phyloP scores from a whole-genome alignment of 2,329 filamentous ascomycete genomes.

The Mycosphaerella arachidis region DNA sequence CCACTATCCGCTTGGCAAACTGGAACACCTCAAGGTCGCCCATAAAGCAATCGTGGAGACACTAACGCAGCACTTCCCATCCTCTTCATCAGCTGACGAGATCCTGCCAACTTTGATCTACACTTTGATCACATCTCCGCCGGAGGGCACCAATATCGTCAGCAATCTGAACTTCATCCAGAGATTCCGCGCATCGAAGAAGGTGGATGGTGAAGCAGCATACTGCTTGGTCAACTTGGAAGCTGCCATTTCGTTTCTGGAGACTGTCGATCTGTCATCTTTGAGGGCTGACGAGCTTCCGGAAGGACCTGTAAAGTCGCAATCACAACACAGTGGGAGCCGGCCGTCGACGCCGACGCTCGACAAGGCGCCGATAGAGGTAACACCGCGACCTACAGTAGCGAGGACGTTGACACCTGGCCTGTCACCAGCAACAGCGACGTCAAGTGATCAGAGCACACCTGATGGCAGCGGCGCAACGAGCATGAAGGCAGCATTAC shows the following conservation, averaged over 20 bases:
- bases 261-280: conserved; percentile 90
- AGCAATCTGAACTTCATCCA: conserved; percentile 96
- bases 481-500: conserved; percentile 7
- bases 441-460: conserved; percentile 25
- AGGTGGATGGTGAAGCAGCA: conserved; percentile 87
- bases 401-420: conserved; percentile 34
- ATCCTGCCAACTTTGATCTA: conserved; percentile 97
- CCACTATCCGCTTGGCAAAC: conserved; percentile 83
- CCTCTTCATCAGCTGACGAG: conserved; percentile 88
- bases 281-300: conserved; percentile 72
- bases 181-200: conserved; percentile 77
- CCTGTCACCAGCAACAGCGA: conserved; percentile 23
- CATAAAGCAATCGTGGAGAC: conserved; percentile 96
- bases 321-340: conserved; percentile 37
- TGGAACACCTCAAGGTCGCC: conserved; percentile 79
- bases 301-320: conserved; percentile 56
- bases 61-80: conserved; percentile 58
- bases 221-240: conserved; percentile 97
- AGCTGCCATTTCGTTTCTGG: conserved; percentile 87
- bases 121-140: conserved; percentile 83
- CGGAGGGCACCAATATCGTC: conserved; percentile 80
- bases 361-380: conserved; percentile 33
- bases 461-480: conserved; percentile 12
- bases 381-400: conserved; percentile 26
- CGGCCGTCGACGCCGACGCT: conserved; percentile 47